phyloP scores from a whole-genome alignment of 2,329 filamentous ascomycete species.

The Nothophaeocryptopus gaeumannii region DNA sequence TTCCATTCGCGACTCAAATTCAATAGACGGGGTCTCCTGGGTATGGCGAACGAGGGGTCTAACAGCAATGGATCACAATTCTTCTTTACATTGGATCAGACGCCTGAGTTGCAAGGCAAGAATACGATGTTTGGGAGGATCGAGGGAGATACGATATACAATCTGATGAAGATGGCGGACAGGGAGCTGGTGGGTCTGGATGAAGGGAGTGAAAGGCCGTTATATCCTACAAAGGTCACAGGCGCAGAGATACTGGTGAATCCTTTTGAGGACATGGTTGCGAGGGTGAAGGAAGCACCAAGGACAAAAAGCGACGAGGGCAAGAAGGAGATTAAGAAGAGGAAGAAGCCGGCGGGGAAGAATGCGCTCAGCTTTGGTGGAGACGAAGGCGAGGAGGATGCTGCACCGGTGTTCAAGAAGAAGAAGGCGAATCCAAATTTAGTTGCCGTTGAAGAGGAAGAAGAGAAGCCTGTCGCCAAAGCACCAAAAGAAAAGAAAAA shows the following conservation, averaged over 20 bases:
- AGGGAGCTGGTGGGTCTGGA: conserved; percentile 64
- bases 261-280: conserved; percentile 78
- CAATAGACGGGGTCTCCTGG: conserved; percentile 82
- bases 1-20: conserved; percentile 90
- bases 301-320: conserved; percentile 48
- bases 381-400: conserved; percentile 61
- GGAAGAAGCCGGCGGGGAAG: conserved; percentile 71
- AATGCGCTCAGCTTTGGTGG: conserved; percentile 72
- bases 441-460: conserved; percentile 47
- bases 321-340: conserved; percentile 56
- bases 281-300: conserved; percentile 57
- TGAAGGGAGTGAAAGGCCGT: conserved; percentile 73
- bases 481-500: conserved; percentile 24
- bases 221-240: conserved; percentile 80
- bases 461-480: conserved; percentile 26
- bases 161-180: conserved; percentile 89
- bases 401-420: conserved; percentile 66
- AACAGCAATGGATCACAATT: conserved; percentile 93
- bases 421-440: conserved; percentile 76
- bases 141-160: conserved; percentile 93
- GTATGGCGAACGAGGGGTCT: conserved; percentile 89
- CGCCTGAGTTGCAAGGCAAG: conserved; percentile 80
- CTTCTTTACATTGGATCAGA: conserved; percentile 83
- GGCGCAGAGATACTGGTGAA: conserved; percentile 74
- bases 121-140: conserved; percentile 94